phyloP scores from a whole-genome alignment of 352 stramenopile species.

The Phytophthora foliorum region DNA sequence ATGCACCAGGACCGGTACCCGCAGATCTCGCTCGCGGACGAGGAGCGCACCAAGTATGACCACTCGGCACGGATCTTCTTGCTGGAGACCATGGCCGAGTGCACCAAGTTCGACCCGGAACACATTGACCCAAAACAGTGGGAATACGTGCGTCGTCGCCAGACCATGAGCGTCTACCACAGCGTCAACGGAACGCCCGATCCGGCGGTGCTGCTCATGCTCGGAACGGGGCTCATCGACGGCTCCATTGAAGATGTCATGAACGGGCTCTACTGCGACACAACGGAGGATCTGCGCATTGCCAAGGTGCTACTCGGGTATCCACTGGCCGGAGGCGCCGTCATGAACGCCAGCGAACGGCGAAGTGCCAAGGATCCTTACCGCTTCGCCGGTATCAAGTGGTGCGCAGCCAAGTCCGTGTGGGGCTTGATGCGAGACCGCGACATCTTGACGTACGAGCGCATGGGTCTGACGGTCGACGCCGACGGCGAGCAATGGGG shows the following conservation, averaged over 20 bases:
- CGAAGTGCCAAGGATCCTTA: slow-evolving; percentile 37
- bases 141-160: slow-evolving; percentile 34
- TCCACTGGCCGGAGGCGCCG: slow-evolving; percentile 23
- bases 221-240: slow-evolving; percentile 40
- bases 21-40: slow-evolving; percentile 33
- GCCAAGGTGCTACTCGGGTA: slow-evolving; percentile 39
- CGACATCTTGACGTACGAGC: slow-evolving; percentile 46
- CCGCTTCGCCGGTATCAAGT: slow-evolving; percentile 46
- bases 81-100: slow-evolving; percentile 36
- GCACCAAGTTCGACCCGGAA: slow-evolving; percentile 32
- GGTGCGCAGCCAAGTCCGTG: slow-evolving; percentile 33
- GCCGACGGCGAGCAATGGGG: slow-evolving; percentile 32
- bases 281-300: slow-evolving; percentile 29
- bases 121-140: slow-evolving; percentile 32
- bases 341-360: slow-evolving; percentile 37
- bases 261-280: slow-evolving; percentile 44
- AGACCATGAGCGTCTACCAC: slow-evolving; percentile 37
- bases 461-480: slow-evolving; percentile 40
- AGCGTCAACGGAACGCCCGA: slow-evolving; percentile 29
- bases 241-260: slow-evolving; percentile 47
- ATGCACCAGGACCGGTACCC: slow-evolving; percentile 29
- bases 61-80: slow-evolving; percentile 33
- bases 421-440: slow-evolving; percentile 34
- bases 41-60: slow-evolving; percentile 41
- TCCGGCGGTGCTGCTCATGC: slow-evolving; percentile 34